Evolutionary conservation across 1,139 yeast species (phyloP), one percentile per base, ranked within the genome.

Genomic region (Debaryomycetaceae sp.): DNA sequence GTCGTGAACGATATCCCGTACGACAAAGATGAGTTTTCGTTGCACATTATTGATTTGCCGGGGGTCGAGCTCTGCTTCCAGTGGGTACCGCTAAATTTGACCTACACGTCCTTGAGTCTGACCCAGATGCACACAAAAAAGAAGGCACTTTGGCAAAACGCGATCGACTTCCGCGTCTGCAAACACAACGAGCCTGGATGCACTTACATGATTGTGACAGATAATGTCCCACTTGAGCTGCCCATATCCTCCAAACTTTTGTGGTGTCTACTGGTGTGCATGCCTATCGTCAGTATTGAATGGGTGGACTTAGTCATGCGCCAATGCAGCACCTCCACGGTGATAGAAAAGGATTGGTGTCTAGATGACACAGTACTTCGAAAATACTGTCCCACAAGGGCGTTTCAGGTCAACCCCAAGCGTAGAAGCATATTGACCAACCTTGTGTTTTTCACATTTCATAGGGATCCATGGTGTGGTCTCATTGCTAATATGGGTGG

Each of bases 401-500:
- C 18, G 4, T 25, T 17, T 20, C 11, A 17, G 27, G 28, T 26
- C 11, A 19, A 24, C 13, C 20, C 12, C 10, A 14, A 13, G 11
- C n/a, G 34, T 12, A 22, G 16, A 8, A 10, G 7, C 4, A 8
- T 31, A 5, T 27, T 27, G 9, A 8, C 9, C 3, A 25, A 20
- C 4, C 18, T 18, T 6, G 16, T 27, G 16, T 17, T 31, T 27
- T 23, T 31, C 23, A 23, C 31, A 4, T 31, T 31, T 13, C 25
- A 16, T 6, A 18, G 12, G 4, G 27, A 27, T 22, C 9, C 7
- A 8, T 31, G 30, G 21, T n/a, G 15, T 4, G 16, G 13, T 2
- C 15, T 28, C 5, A 11, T 31, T 5, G 14, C n/a, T 4, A 27
- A 31, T 18, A 31, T 31, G 34, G 34, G 34, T 14, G 31, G 28